phyloP scores from a whole-genome alignment of 1,139 yeast genomes.

The Pichia sp. region DNA sequence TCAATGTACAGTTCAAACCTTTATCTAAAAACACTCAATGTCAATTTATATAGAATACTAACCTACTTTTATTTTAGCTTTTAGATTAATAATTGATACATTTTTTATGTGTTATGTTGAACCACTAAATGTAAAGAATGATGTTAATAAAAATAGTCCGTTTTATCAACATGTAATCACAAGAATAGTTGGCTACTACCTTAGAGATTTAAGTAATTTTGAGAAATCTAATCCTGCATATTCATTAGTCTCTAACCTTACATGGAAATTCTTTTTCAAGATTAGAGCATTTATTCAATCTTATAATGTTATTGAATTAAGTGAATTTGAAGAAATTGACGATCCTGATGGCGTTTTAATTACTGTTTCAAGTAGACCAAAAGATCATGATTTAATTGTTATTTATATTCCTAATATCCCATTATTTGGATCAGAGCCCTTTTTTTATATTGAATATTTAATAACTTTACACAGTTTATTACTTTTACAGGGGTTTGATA shows the following conservation, averaged over 20 bases:
- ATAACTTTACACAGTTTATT: slow-evolving; percentile 33
- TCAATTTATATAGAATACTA: neutral
- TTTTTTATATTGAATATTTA: slow-evolving; percentile 36
- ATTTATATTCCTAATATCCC: slow-evolving; percentile 32
- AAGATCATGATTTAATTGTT: slow-evolving; percentile 31
- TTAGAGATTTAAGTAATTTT: slow-evolving; percentile 16
- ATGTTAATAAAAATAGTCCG: slow-evolving; percentile 23
- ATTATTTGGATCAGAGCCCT: slow-evolving; percentile 29
- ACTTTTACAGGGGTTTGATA: slow-evolving; percentile 38
- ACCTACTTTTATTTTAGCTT: slow-evolving; percentile 4
- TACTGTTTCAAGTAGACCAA: slow-evolving; percentile 28
- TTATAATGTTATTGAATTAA: slow-evolving; percentile 27
- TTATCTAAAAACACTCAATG: too few relatives aligned
- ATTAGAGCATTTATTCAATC: slow-evolving; percentile 26
- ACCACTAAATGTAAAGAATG: slow-evolving; percentile 24
- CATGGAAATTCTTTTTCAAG: slow-evolving; percentile 28
- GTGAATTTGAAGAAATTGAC: slow-evolving; percentile 17
- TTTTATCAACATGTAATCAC: slow-evolving; percentile 22
- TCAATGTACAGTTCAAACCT: slow-evolving; percentile 6
- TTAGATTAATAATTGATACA: slow-evolving; percentile 19
- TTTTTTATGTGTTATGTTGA: slow-evolving; percentile 24
- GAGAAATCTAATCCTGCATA: slow-evolving; percentile 17
- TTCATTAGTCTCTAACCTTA: slow-evolving; percentile 25
- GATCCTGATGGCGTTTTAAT: slow-evolving; percentile 28
- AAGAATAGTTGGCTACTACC: slow-evolving; percentile 18